Base-by-base conservation (phyloP, 1,284 basidiomycete genomes). In the Takashimella koratensis region DNA sequence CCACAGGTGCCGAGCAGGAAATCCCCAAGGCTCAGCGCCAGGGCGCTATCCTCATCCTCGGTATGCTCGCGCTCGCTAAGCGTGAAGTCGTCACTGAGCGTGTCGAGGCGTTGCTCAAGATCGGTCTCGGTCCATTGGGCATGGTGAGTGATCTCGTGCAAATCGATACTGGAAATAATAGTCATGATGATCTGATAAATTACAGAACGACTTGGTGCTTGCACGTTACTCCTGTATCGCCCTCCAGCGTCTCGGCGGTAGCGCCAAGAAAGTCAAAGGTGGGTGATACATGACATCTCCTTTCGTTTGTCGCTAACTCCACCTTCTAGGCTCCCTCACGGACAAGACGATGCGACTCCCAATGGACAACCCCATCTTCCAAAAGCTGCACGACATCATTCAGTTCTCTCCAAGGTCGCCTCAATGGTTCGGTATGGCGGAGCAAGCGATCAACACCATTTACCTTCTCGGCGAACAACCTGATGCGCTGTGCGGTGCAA, bases 261-360 rank as follows among this genome's bases (percentile, higher is more conserved):
- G 90, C 64, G 88, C 85, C 26, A 98, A 98, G 80, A 98, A 98
- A 74, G 85, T 98, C 63, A 98, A 98, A 79, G 95, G 90, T 86
- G 52, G 51, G 74, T 57, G 12, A 8, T 3, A 45, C 20, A 25
- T 27, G n/a, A 1, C 13, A 39, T 52, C 20, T 41, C 5, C n/a
- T n/a, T n/a, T 45, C 11, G 2, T 22, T 6, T 30, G 21, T 4
- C 10, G 10, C 21, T 24, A 10, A 22, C 19, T 26, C n/a, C 25
- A 42, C 4, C 21, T 30, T 40, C 2, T 48, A 88, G 90, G 91
- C 2, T 95, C 92, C 0, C 82, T 98, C 13, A 79, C 85, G 22
- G 90, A 98, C 78, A 90, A 91, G 66, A 88, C 85, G 4, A 81
- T 93, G 52, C 85, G 95, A 3, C 79, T 94, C 49, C 86, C 88